Base-by-base conservation (phyloP, 495 filamentous ascomycete species). In the Sordaria brevicollis region DNA sequence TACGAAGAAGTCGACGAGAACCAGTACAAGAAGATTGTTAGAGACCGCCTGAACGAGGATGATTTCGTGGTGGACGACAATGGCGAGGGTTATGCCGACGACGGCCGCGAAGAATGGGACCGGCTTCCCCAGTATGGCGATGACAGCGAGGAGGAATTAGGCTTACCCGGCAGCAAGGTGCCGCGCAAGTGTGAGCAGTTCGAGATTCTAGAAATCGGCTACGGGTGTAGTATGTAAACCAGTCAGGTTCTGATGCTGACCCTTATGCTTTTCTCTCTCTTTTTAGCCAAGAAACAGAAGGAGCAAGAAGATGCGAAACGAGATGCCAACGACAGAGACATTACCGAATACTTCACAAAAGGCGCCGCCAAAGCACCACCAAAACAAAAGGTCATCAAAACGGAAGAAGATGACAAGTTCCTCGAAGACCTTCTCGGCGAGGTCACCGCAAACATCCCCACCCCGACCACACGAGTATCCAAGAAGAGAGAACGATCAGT, bases 1-100 rank as follows among this genome's bases (percentile, higher is more conserved):
- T 99, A 97, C 81, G 94, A 97, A 69, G 94, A 97, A 78, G 93
- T 98, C 66, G 94, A 98, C 77, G 95, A 99, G 74, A 94, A 96
- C 75, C 91, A 91, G 65, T 99, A 99, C 85, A 97, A 97, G 80
- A 95, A 97, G 77, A 88, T 97, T 68, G 93, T 99, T 43, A 87
- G 94, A 39, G 88, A 90, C 57, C 91, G 96, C 25, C 84, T 99
- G 57, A 92, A 96, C 77, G 86, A 94, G 76, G 95, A 99, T 77
- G 95, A 99, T 81, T 99, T 99, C 71, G 94, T 99, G 68, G 92
- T 99, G 67, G 92, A 96, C 79, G 92, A 95, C 80, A 93, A 96
- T 81, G 94, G 93, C 67, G 92, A 92, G 71, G 92, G 93, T 33
- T 99, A 99, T 77, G 94, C 91, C 67, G 95, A 99, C 76, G 96